Conservation (phyloP, 345 rosid genomes). For the Murraya koenigii region DNA sequence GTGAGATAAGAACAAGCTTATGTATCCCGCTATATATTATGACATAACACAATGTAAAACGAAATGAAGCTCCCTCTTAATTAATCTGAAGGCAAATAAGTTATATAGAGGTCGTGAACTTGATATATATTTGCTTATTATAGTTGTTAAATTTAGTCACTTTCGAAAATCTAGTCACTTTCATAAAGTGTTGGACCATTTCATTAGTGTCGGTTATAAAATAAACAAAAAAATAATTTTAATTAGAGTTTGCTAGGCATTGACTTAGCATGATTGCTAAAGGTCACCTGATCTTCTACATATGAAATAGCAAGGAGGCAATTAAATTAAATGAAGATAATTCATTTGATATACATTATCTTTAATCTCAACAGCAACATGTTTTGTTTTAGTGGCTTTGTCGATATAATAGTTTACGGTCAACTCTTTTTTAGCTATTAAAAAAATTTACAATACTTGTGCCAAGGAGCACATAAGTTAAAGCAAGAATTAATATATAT, state of each 20-base stretch:
- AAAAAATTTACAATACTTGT: background rate
- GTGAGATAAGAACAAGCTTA: background rate
- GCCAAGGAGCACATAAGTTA: background rate
- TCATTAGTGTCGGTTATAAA: background rate
- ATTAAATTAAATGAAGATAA: background rate
- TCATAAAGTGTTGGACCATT: background rate
- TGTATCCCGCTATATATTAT: no score
- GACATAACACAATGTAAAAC: background rate
- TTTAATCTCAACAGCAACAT: background rate
- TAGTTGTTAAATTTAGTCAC: background rate
- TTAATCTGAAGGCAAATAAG: background rate
- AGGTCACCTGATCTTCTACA: constrained; percentile 9
- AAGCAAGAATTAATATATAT: background rate
- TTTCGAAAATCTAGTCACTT: no score
- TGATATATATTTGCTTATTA: background rate
- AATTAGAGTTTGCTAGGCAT: constrained; percentile 11
- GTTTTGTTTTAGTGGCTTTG: background rate
- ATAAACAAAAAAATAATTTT: background rate
- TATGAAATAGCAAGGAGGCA: constrained; percentile 4
- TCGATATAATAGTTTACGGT: background rate
- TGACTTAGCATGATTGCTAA: constrained; percentile 24
- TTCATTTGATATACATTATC: background rate
- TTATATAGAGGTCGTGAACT: background rate
- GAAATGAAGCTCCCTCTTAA: background rate
- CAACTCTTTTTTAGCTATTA: background rate